Base-by-base conservation (phyloP, 2,329 filamentous ascomycete species). In the Colletotrichum tropicicola region DNA sequence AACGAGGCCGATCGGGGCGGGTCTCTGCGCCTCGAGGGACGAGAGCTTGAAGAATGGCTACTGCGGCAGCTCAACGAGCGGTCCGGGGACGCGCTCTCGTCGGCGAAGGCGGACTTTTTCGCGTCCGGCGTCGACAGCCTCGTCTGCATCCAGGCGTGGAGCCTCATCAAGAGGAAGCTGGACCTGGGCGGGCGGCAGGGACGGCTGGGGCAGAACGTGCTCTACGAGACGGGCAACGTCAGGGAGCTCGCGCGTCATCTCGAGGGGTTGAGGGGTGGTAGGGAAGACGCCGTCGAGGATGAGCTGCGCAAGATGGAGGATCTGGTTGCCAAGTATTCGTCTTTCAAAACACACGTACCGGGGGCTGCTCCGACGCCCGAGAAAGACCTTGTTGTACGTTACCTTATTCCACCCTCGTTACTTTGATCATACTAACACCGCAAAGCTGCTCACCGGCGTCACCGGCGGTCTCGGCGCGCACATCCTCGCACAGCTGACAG, bases 391-490 rank as follows among this genome's bases (percentile, higher is more conserved):
- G 71, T 77, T 23, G 75, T 77, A 65, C 70, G 74, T 73, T n/a
- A 6, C 3, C 1, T 5, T 12, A 19, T 0, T 19, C 23, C 10
- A 25, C 7, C 1, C 6, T 0, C 28, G 3, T 13, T 8, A 51
- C 17, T 39, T n/a, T 21, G 21, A 5, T 12, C 23, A 28, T n/a
- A 6, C 44, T 51, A 5, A 51, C 2, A 32, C 3, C 23, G 30
- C 44, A 51, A 12, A 79, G 73, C 68, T 89, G 10, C 73, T 90
- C 9, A 90, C 88, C 2, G 89, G 88, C 7, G 83, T 83, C 0
- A 90, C 88, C 0, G 89, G 88, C 1, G 86, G 85, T 5, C 76
- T 91, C 0, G 88, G 89, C 4, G 83, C 86, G 0, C 85, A 89
- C 57, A 76, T 88, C 0, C 78, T 89, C 3, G 83, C 85, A 0